Conservation (phyloP, 352 stramenopile genomes). For the Phytophthora parvispora region DNA sequence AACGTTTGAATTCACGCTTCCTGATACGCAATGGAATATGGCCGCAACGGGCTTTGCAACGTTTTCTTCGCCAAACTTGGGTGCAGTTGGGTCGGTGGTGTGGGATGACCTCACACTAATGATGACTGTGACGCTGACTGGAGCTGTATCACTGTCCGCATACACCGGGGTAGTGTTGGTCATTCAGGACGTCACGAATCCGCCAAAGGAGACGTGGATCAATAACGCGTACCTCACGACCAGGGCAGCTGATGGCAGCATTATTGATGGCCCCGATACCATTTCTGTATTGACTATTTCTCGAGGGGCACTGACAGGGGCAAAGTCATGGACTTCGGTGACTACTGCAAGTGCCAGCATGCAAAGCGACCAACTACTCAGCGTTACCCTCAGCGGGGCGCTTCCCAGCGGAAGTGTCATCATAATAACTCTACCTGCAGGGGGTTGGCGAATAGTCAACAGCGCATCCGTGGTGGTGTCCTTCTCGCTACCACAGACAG, state of each 20-base stretch:
- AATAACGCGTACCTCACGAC: slow-evolving; percentile 55
- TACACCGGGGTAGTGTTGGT: slow-evolving; percentile 41
- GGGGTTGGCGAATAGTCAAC: slow-evolving; percentile 48
- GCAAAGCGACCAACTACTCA: slow-evolving; percentile 60
- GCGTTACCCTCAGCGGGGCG: slow-evolving; percentile 51
- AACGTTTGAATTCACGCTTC: slow-evolving; percentile 55
- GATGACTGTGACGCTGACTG: slow-evolving; percentile 46
- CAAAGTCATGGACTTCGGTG: slow-evolving; percentile 45
- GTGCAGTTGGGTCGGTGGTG: slow-evolving; percentile 25
- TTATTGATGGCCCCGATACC: slow-evolving; percentile 60
- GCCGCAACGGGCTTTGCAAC: slow-evolving; percentile 26
- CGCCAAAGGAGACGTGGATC: slow-evolving; percentile 60
- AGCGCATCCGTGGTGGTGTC: slow-evolving; percentile 19
- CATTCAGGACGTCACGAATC: slow-evolving; percentile 53
- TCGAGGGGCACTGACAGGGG: slow-evolving; percentile 40
- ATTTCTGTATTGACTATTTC: slow-evolving; percentile 57
- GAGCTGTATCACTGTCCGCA: slow-evolving; percentile 28
- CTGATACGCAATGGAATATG: slow-evolving; percentile 54
- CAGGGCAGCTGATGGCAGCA: slow-evolving; percentile 34
- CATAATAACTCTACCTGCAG: slow-evolving; percentile 39
- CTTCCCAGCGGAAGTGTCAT: slow-evolving; percentile 65
- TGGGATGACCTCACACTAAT: slow-evolving; percentile 45
- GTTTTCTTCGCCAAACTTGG: slow-evolving; percentile 48
- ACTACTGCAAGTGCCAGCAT: slow-evolving; percentile 62
- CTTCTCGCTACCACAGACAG: slow-evolving; percentile 43